Evolutionary conservation across 495 filamentous ascomycete genomes (phyloP).

Genomic region (Penicillium atrosanguineum): DNA sequence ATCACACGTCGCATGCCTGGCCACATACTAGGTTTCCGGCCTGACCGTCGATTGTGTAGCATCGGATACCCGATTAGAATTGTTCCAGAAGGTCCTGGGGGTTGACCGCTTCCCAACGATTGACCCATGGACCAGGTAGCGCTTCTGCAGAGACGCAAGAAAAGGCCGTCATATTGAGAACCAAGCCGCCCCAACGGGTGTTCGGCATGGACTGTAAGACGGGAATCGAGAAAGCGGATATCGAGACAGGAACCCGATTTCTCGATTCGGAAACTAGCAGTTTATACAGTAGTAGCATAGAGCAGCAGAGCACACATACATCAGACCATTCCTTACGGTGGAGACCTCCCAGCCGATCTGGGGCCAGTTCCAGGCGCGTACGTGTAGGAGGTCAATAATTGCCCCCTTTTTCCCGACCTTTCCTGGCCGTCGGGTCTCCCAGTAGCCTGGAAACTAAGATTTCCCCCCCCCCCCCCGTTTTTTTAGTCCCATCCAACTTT

Average conservation of each 20-base stretch:
- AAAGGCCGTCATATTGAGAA: slow-evolving; percentile 14
- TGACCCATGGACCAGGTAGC: slow-evolving; percentile 9
- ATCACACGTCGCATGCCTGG: slow-evolving; percentile 9
- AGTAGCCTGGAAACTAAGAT: slow-evolving; percentile 11
- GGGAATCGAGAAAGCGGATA: neutral
- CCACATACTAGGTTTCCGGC: neutral
- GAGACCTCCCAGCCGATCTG: slow-evolving; percentile 21
- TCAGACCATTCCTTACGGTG: slow-evolving; percentile 13
- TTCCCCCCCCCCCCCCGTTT: slow-evolving; percentile 7
- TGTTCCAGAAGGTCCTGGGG: neutral
- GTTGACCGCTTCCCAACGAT: slow-evolving; percentile 25
- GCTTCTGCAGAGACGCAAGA: neutral
- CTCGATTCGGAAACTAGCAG: slow-evolving; percentile 6
- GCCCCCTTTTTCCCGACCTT: slow-evolving; percentile 12
- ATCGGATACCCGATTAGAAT: neutral
- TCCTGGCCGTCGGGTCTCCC: slow-evolving; percentile 12
- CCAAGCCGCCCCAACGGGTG: slow-evolving; percentile 13
- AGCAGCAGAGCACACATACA: neutral
- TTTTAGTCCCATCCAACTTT: slow-evolving; percentile 9
- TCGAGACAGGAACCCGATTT: neutral
- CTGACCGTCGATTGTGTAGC: slow-evolving; percentile 12
- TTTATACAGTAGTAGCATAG: neutral
- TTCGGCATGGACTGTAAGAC: slow-evolving; percentile 9
- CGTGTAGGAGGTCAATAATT: slow-evolving; percentile 19
- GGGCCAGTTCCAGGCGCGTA: slow-evolving; percentile 9